These are phyloP conservation scores for Boechera retrofracta DNA, from an alignment of 345 rosid genomes.

Conservation along the genomic window DNA sequence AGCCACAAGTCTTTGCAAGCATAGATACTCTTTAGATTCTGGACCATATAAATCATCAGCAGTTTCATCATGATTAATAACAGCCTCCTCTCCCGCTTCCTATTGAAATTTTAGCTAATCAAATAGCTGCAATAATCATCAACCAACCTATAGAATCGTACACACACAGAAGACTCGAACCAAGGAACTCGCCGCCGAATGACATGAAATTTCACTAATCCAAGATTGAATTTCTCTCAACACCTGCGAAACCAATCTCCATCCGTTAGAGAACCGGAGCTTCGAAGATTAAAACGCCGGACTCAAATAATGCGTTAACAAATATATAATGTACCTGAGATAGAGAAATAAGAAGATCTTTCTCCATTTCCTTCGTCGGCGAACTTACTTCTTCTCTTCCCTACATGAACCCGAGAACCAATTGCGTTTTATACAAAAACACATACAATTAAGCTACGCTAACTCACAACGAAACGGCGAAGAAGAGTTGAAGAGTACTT, in stretches of 20 bases:
- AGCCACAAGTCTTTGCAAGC: constrained; percentile 49
- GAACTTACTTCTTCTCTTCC: constrained; percentile 39
- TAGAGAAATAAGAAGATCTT: constrained; percentile 56
- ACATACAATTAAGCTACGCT: background rate
- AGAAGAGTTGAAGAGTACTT: constrained; percentile 35
- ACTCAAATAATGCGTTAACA: background rate
- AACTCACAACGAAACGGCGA: constrained; percentile 9
- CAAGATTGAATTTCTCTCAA: constrained; percentile 56
- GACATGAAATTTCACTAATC: constrained; percentile 42
- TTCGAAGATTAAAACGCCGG: background rate
- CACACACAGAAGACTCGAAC: constrained; percentile 3
- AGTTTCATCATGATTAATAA: constrained; percentile 19
- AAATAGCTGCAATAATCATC: constrained; percentile 24
- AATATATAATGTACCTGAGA: constrained; percentile 55
- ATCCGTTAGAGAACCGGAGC: background rate
- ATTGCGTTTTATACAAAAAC: constrained; percentile 4
- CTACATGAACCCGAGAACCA: constrained; percentile 34
- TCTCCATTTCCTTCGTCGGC: constrained; percentile 51
- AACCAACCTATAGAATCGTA: background rate
- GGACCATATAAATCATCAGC: constrained; percentile 22
- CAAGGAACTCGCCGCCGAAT: constrained; percentile 37
- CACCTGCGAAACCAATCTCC: constrained; percentile 39
- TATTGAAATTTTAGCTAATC: constrained; percentile 32
- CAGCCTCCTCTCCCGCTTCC: constrained; percentile 27
- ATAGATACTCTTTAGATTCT: constrained; percentile 31